Base-by-base conservation (phyloP, 2,329 filamentous ascomycete species). In the Hymenoscyphus infarciens region DNA sequence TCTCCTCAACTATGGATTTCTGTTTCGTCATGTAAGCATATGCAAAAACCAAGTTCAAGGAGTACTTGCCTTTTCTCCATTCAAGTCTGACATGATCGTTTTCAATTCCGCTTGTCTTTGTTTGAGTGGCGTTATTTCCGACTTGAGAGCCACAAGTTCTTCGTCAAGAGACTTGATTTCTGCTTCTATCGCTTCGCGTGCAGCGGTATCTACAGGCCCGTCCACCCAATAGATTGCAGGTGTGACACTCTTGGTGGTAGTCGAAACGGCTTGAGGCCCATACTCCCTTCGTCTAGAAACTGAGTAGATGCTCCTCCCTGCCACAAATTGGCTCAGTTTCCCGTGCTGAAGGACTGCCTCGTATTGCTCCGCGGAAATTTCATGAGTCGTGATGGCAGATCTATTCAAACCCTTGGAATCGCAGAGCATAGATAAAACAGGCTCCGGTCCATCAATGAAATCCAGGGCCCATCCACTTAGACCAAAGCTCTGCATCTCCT, bases 341-440 rank as follows among this genome's bases (percentile, higher is more conserved):
- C 79, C 80, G 57, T 80, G 82, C 15, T 78, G 76, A 52, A 84
- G 77, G 38, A 97, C 78, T n/a, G 75, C 77, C n/a, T 88, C 80
- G 70, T 88, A 91, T 68, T 92, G 87, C 45, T 83, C 80, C 35
- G 90, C 83, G 2, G 75, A 83, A 38, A 93, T 85, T 10, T 91
- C 85, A 5, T 74, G 75, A 15, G 87, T 77, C 16, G 84, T 80
- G 54, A 94, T 82, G 0, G 86, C 91, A 5, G 88, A 87, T 29
- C 80, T 78, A 69, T 96, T 86, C 6, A 97, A 75, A 60, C 79
- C 82, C 63, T 83, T 85, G 68, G 90, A 88, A 13, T 86, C 83
- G 75, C 92, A 97, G 25, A 99, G 83, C 89, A 96, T 95, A 6
- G 91, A 89, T 38, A 98, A 78, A 1, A 99, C 91, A 1, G 90